Percentiles rank a stretch among this genome's conserved stretches.
Conservation (phyloP, 768 basidiomycete species). For the Lentinus tigrinus region DNA sequence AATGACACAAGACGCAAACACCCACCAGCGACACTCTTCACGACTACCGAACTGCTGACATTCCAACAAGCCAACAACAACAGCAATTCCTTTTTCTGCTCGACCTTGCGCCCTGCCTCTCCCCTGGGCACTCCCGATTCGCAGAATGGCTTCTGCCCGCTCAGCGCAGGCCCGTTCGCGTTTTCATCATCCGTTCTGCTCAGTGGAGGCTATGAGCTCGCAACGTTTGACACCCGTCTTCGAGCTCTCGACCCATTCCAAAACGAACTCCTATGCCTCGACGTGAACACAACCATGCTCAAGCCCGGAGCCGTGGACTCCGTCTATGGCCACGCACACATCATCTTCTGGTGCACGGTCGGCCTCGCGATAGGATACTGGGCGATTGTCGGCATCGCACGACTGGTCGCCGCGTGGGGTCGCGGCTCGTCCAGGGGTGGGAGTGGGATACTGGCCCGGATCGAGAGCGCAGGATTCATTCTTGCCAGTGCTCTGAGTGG, state of each 20-base stretch:
- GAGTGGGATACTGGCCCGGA: constrained; percentile 62
- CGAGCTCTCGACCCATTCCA: constrained; percentile 87
- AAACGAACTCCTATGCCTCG: constrained; percentile 79
- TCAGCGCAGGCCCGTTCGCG: constrained; percentile 76
- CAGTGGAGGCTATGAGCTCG: constrained; percentile 64
- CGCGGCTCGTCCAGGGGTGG: constrained; percentile 62
- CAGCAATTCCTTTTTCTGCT: constrained; percentile 76
- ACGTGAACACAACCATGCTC: constrained; percentile 76
- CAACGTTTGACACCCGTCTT: constrained; percentile 80
- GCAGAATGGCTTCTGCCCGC: constrained; percentile 64
- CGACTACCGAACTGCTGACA: constrained; percentile 76
- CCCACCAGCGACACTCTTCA: constrained; percentile 77
- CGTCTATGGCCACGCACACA: constrained; percentile 64
- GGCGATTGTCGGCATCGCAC: constrained; percentile 75
- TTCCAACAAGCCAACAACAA: constrained; percentile 69
- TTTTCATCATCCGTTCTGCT: constrained; percentile 75
- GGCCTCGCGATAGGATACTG: constrained; percentile 78
- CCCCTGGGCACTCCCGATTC: constrained; percentile 33
- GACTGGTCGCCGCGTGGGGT: constrained; percentile 83
- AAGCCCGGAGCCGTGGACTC: constrained; percentile 50
- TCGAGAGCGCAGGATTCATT: constrained; percentile 85
- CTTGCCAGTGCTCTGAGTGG: constrained; percentile 92
- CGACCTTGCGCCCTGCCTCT: constrained; percentile 74
- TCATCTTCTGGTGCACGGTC: constrained; percentile 75
- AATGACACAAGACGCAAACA: not conserved